Percentiles rank a stretch among this genome's conserved stretches.
phyloP scores from a whole-genome alignment of 192 early-diverging fungal species.

The Coemansia sp. region DNA sequence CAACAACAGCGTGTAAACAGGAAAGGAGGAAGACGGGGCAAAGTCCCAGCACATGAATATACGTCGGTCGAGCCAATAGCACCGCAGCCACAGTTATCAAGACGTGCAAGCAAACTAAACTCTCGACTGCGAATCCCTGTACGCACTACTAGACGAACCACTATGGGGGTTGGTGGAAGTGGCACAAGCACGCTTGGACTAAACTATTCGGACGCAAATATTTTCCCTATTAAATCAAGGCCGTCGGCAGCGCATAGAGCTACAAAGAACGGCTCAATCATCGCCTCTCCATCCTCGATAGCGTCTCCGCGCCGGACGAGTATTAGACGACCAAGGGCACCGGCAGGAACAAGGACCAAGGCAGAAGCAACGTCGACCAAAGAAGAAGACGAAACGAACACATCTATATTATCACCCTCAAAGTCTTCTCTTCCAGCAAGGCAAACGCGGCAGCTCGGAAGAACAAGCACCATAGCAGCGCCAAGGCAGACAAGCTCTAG shows the following conservation, averaged over 20 bases:
- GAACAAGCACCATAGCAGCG: neutral
- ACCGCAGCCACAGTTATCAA: neutral
- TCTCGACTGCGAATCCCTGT: constrained; percentile 23
- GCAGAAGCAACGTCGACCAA: neutral
- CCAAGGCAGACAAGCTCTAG: neutral
- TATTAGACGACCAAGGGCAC: neutral
- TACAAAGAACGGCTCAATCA: constrained; percentile 9
- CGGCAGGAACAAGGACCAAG: neutral
- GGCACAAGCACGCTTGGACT: constrained; percentile 53
- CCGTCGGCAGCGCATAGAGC: constrained; percentile 10
- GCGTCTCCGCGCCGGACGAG: constrained; percentile 4
- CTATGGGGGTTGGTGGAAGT: constrained; percentile 54
- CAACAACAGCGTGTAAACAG: neutral
- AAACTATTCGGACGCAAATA: constrained; percentile 39
- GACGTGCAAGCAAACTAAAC: constrained; percentile 8
- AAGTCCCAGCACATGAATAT: constrained; percentile 5
- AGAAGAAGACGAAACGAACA: constrained; percentile 3
- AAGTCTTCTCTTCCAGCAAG: neutral
- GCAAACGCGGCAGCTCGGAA: neutral
- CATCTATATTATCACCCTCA: constrained; percentile 3
- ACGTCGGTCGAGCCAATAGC: neutral
- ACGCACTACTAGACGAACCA: constrained; percentile 29
- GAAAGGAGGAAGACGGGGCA: constrained; percentile 14
- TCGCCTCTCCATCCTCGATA: constrained; percentile 4
- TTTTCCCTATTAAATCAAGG: constrained; percentile 45